A percentile compares a stretch with the other conserved stretches of the same genome.
These are phyloP conservation scores for Blastocystis sp. DNA, from an alignment of 352 stramenopile species.

Conservation along the genomic window DNA sequence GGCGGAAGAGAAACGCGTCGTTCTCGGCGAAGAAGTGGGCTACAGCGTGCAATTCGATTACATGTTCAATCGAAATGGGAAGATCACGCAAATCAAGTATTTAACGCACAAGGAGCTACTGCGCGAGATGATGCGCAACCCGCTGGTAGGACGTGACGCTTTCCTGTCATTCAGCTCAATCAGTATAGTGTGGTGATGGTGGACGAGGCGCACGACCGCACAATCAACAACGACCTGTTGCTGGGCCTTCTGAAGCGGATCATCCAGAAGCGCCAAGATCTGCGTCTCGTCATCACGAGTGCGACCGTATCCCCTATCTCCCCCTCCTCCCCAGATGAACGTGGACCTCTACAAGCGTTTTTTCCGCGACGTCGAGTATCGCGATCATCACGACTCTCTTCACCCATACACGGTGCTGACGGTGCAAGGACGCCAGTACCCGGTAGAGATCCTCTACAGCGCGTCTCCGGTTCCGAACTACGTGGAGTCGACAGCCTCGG, in stretches of 20 bases:
- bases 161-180: slow-evolving; percentile 60
- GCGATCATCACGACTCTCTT: slow-evolving; percentile 20
- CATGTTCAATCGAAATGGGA: slow-evolving; percentile 29
- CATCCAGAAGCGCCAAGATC: slow-evolving; percentile 70
- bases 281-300: slow-evolving; percentile 72
- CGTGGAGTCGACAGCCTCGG: slow-evolving; percentile 60
- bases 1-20: slow-evolving; percentile 68
- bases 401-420: slow-evolving; percentile 63
- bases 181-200: slow-evolving; percentile 69
- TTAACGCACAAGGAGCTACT: slow-evolving; percentile 6
- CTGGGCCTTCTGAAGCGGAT: slow-evolving; percentile 89
- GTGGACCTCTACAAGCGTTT: slow-evolving; percentile 59
- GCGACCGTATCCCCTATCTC: slow-evolving; percentile 64
- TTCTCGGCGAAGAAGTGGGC: slow-evolving; percentile 86
- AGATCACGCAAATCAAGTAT: slow-evolving; percentile 23
- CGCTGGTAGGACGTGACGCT: too few relatives aligned
- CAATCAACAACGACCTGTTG: slow-evolving; percentile 80
- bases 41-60: slow-evolving; percentile 97
- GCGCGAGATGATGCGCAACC: slow-evolving; percentile 8
- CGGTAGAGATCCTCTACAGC: slow-evolving; percentile 74
- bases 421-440: slow-evolving; percentile 75
- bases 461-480: slow-evolving; percentile 66
- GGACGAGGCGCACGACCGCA: slow-evolving; percentile 86
- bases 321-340: slow-evolving; percentile 60
- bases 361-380: slow-evolving; percentile 4